Evolutionary conservation across 2,329 filamentous ascomycete species (phyloP).

Genomic region (Apiospora phragmitis): DNA sequence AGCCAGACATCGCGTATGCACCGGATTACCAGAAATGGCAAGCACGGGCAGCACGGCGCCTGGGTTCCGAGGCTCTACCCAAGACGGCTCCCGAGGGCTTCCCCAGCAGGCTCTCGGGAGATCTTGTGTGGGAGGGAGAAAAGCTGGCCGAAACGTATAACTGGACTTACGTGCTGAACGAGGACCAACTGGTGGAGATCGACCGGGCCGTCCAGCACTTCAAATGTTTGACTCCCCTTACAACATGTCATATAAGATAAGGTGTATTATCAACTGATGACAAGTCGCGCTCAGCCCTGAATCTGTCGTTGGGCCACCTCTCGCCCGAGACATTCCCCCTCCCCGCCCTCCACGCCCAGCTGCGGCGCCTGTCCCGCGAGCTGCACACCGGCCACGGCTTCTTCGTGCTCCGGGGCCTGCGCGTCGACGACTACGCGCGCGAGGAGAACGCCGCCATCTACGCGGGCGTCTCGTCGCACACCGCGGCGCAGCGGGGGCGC

Average conservation of each 20-base stretch:
- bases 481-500: constrained; percentile 53
- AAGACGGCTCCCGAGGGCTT: constrained; percentile 50
- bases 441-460: constrained; percentile 63
- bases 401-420: constrained; percentile 59
- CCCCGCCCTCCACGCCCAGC: constrained; percentile 46
- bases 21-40: constrained; percentile 56
- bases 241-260: background rate
- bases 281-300: constrained; percentile 29
- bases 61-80: constrained; percentile 40
- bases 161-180: constrained; percentile 53
- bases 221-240: constrained; percentile 33
- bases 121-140: constrained; percentile 59
- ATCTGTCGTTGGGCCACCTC: constrained; percentile 42
- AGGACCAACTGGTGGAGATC: constrained; percentile 51
- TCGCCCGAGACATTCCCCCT: constrained; percentile 55
- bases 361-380: constrained; percentile 54
- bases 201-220: constrained; percentile 41
- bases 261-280: background rate
- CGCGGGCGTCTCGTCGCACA: constrained; percentile 58
- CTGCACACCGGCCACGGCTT: constrained; percentile 61
- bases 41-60: constrained; percentile 46
- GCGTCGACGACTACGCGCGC: constrained; percentile 50
- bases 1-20: constrained; percentile 60
- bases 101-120: constrained; percentile 46
- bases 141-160: constrained; percentile 47